Evolutionary conservation across 1,284 basidiomycete genomes (phyloP).

Genomic region (Bjerkandera adusta): DNA sequence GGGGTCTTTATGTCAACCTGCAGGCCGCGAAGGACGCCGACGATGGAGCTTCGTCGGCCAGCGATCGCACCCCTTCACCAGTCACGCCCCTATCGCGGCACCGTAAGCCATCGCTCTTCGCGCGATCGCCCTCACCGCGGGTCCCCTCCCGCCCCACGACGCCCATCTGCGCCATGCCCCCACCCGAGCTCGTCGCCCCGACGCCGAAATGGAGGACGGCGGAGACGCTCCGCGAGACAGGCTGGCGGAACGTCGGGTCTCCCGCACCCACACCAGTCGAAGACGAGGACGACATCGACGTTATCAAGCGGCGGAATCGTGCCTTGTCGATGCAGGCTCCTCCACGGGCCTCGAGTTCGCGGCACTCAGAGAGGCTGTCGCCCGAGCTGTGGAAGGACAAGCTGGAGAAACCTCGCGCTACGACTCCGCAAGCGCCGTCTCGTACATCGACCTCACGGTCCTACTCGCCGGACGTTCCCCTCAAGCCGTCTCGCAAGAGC

Average conservation of each 20-base stretch:
- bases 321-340: conserved; percentile 3
- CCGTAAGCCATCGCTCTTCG: conserved; percentile 8
- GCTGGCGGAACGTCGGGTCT: conserved; percentile 10
- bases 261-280: too few relatives aligned
- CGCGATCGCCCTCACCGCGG: conserved; percentile 11
- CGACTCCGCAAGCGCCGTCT: too few relatives aligned
- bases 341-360: conserved; percentile 5
- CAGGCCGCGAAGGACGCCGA: neutral
- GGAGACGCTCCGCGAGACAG: conserved; percentile 10
- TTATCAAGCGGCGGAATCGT: conserved; percentile 3
- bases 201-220: conserved; percentile 11
- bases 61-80: conserved; percentile 10
- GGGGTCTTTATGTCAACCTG: neutral
- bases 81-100: conserved; percentile 5
- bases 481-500: too few relatives aligned
- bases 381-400: conserved; percentile 1
- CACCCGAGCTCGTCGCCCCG: conserved; percentile 12
- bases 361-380: conserved; percentile 4
- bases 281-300: too few relatives aligned
- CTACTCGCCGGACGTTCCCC: too few relatives aligned
- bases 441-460: too few relatives aligned
- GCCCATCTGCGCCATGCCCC: conserved; percentile 1
- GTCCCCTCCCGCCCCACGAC: conserved; percentile 1
- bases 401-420: too few relatives aligned
- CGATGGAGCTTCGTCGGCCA: conserved; percentile 3